Evolutionary conservation across 2,329 filamentous ascomycete genomes (phyloP).

Genomic region (Pyrenochaeta sp.): DNA sequence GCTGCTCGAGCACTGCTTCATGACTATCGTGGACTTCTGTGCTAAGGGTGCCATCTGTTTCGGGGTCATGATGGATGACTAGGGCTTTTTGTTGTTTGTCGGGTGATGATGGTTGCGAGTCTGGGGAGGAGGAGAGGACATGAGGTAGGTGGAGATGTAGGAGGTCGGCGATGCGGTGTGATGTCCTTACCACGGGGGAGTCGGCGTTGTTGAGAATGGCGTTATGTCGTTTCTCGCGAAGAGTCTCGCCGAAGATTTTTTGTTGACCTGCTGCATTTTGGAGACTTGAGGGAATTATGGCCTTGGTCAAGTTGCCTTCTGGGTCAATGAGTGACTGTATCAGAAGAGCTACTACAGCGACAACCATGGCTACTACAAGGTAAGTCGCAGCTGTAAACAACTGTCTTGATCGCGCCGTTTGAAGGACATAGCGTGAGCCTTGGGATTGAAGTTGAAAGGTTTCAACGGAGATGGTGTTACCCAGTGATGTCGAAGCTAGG

Average conservation of each 20-base stretch:
- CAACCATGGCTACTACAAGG: slow-evolving; percentile 65
- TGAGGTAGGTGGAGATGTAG: slow-evolving; percentile 37
- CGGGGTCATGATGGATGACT: slow-evolving; percentile 51
- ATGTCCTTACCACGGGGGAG: slow-evolving; percentile 34
- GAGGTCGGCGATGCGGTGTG: slow-evolving; percentile 45
- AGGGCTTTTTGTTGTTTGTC: slow-evolving; percentile 48
- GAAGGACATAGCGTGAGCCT: slow-evolving; percentile 73
- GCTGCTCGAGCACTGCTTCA: slow-evolving; percentile 46
- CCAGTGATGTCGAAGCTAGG: slow-evolving; percentile 82
- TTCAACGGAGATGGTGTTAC: slow-evolving; percentile 81
- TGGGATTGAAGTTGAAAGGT: slow-evolving; percentile 71
- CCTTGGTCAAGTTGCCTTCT: slow-evolving; percentile 54
- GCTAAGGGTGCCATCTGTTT: slow-evolving; percentile 48
- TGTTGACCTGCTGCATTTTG: slow-evolving; percentile 47
- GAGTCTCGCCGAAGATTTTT: slow-evolving; percentile 39
- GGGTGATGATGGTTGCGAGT: not conserved
- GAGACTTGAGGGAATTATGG: slow-evolving; percentile 63
- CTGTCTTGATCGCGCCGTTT: slow-evolving; percentile 59
- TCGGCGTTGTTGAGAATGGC: slow-evolving; percentile 36
- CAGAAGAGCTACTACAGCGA: slow-evolving; percentile 69
- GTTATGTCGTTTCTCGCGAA: slow-evolving; percentile 35
- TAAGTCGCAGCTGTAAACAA: slow-evolving; percentile 64
- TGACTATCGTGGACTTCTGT: slow-evolving; percentile 51
- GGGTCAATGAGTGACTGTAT: slow-evolving; percentile 67
- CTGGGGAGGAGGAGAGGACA: slow-evolving; percentile 10